Evolutionary conservation across 495 filamentous ascomycete species (phyloP).

Genomic region (Sphaerosporella brunnea): DNA sequence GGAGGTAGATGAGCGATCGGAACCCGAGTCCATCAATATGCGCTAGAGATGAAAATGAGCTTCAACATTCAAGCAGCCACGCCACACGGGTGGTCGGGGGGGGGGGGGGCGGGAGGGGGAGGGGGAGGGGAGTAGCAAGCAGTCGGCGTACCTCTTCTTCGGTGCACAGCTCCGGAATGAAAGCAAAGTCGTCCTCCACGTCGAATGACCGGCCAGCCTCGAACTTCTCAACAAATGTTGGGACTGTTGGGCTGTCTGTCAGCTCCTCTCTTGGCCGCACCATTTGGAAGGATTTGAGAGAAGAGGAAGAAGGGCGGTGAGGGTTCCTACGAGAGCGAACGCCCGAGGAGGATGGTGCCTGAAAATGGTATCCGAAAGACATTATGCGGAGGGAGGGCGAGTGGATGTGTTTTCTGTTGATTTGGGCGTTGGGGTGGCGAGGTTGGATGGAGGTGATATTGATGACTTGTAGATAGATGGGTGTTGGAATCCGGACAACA

Average conservation of each 20-base stretch:
- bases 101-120: too few relatives aligned
- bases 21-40: conserved; percentile 72
- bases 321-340: conserved; percentile 60
- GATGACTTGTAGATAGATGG: too few relatives aligned
- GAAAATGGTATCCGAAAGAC: conserved; percentile 61
- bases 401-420: too few relatives aligned
- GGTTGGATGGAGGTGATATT: too few relatives aligned
- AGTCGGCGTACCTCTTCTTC: conserved; percentile 75
- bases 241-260: conserved; percentile 54
- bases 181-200: conserved; percentile 89
- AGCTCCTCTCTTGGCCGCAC: conserved; percentile 48
- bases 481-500: too few relatives aligned
- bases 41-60: conserved; percentile 35
- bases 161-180: conserved; percentile 83
- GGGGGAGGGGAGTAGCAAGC: background rate
- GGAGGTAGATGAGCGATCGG: conserved; percentile 84
- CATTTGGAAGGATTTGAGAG: conserved; percentile 32
- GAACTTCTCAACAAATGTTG: conserved; percentile 64
- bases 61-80: too few relatives aligned
- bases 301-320: conserved; percentile 48
- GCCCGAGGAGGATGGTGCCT: conserved; percentile 43
- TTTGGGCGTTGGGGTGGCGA: too few relatives aligned
- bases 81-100: too few relatives aligned
- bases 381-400: too few relatives aligned
- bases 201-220: conserved; percentile 92